phyloP scores from a whole-genome alignment of 192 early-diverging fungal genomes.

The Gryganskiella cystojenkinii region DNA sequence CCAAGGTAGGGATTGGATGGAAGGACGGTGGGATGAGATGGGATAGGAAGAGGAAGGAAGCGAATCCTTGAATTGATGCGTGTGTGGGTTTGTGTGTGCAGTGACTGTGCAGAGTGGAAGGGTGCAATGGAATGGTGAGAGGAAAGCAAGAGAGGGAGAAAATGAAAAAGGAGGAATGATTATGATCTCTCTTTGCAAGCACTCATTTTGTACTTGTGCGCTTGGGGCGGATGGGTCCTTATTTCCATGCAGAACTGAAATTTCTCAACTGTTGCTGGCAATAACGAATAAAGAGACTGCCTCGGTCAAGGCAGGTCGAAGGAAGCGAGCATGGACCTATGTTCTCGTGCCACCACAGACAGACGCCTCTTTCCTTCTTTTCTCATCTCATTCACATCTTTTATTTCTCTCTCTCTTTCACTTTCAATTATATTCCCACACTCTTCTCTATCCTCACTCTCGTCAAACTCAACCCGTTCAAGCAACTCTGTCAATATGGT shows the following conservation, averaged over 20 bases:
- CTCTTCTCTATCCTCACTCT: background rate
- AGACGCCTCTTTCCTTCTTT: conserved; percentile 3
- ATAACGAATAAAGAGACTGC: no score
- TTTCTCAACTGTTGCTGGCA: no score
- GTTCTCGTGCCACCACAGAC: no score
- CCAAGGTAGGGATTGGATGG: no score
- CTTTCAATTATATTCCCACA: background rate
- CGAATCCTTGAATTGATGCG: background rate
- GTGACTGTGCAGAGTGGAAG: no score
- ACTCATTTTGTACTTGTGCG: background rate
- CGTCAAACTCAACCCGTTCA: no score
- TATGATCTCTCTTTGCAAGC: background rate
- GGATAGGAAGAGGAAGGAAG: background rate
- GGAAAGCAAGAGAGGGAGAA: conserved; percentile 1
- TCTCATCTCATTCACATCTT: conserved; percentile 1
- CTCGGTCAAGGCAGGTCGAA: no score
- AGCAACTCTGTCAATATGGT: no score
- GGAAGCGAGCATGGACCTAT: no score
- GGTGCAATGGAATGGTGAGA: background rate
- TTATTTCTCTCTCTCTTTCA: background rate
- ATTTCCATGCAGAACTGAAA: background rate
- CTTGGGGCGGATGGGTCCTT: background rate
- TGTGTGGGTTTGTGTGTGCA: no score
- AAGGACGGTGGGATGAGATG: background rate
- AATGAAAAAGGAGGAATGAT: background rate